Percentiles rank a stretch among this genome's conserved stretches.
phyloP scores from a whole-genome alignment of 768 basidiomycete species.

The Mycena metata region DNA sequence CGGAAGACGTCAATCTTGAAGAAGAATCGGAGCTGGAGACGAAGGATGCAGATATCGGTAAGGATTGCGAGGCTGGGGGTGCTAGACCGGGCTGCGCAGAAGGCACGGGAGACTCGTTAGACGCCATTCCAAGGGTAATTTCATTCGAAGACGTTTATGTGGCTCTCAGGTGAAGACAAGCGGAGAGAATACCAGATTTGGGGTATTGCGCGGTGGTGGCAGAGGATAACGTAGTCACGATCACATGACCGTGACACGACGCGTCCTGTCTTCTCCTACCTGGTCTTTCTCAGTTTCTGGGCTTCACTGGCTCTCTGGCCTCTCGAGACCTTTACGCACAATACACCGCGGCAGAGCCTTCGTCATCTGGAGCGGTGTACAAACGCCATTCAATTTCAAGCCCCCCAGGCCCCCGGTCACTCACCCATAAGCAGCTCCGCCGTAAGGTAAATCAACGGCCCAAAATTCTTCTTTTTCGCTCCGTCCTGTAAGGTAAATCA shows the following conservation, averaged over 20 bases:
- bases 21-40: constrained; percentile 47
- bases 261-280: background rate
- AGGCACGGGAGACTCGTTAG: background rate
- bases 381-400: no score
- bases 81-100: background rate
- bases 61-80: background rate
- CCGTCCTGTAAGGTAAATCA: no score
- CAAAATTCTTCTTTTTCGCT: no score
- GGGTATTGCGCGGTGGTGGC: background rate
- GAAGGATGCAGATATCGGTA: constrained; percentile 13
- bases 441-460: no score
- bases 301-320: background rate
- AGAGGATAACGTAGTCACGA: background rate
- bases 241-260: background rate
- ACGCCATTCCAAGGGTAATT: background rate
- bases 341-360: no score
- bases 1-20: constrained; percentile 63
- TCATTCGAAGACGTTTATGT: background rate
- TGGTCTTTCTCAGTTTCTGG: background rate
- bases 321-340: no score
- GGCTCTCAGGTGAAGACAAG: background rate
- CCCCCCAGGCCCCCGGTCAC: no score
- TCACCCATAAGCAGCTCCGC: no score
- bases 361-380: no score
- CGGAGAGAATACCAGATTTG: constrained; percentile 18